Conservation (phyloP, 371 early-diverging fungal species). For the Sporodiniella umbellata region DNA sequence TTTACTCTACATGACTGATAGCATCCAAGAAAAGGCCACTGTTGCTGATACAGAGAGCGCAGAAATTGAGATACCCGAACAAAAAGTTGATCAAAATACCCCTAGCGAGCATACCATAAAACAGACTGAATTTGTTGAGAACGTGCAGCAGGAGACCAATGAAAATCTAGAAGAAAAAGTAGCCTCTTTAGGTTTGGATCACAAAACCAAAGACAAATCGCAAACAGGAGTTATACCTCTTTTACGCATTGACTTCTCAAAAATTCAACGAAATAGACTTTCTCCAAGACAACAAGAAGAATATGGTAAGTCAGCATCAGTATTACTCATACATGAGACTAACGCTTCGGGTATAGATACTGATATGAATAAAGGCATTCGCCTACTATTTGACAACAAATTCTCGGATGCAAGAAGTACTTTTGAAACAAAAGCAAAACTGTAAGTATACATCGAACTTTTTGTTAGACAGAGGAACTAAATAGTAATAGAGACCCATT, state of each 20-base stretch:
- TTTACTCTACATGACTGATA: neutral
- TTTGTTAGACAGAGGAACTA: neutral
- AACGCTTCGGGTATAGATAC: constrained; percentile 29
- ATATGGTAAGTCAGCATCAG: constrained; percentile 37
- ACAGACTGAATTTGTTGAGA: neutral
- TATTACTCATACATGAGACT: neutral
- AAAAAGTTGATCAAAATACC: neutral
- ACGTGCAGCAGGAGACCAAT: neutral
- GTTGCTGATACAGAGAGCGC: no score
- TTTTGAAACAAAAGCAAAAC: constrained; percentile 29
- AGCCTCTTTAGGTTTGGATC: neutral
- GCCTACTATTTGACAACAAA: constrained; percentile 53
- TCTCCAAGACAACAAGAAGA: constrained; percentile 39
- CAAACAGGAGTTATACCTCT: constrained; percentile 7
- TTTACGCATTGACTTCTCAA: constrained; percentile 16
- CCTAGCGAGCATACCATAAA: neutral
- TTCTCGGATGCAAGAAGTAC: constrained; percentile 43
- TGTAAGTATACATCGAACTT: constrained; percentile 21
- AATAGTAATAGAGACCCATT: constrained; percentile 31
- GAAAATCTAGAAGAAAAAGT: constrained; percentile 8
- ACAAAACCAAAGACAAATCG: neutral
- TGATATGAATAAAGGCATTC: constrained; percentile 44
- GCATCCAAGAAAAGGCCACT: no score
- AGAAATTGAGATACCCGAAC: no score
- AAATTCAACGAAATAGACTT: constrained; percentile 31